Percentiles rank a stretch among this genome's conserved stretches.
These are phyloP conservation scores for Fusarium sp. DNA, from an alignment of 2,329 filamentous ascomycete genomes.

Conservation along the genomic window DNA sequence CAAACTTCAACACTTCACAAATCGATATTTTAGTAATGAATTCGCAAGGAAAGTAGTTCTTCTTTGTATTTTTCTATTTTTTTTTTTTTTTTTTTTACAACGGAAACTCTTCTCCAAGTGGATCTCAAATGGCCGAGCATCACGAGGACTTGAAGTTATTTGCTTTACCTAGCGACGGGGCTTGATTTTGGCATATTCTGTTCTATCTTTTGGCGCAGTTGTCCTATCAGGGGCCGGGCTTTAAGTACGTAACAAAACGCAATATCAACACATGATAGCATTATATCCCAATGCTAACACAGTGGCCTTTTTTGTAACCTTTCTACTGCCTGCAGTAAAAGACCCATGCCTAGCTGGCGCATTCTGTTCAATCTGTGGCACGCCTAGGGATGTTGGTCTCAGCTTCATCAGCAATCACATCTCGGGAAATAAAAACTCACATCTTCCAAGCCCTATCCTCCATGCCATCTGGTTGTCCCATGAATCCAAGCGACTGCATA, in stretches of 20 bases:
- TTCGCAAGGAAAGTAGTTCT: too few relatives aligned
- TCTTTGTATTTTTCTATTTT: background rate
- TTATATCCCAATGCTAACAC: background rate
- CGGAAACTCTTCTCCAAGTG: too few relatives aligned
- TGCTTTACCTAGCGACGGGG: background rate
- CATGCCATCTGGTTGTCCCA: background rate
- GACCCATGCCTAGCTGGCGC: background rate
- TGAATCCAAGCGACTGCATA: background rate
- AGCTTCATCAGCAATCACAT: background rate
- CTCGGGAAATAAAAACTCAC: background rate
- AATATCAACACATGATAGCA: background rate
- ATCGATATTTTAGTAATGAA: background rate
- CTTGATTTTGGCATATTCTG: background rate
- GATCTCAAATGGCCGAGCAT: too few relatives aligned
- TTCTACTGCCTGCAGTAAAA: too few relatives aligned
- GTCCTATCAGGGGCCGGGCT: background rate
- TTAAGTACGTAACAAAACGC: too few relatives aligned
- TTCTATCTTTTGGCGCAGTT: background rate
- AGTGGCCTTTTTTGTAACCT: background rate
- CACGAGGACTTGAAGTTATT: background rate
- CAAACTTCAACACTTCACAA: background rate
- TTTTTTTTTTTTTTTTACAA: too few relatives aligned
- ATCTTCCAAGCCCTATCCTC: background rate
- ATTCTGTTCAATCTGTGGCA: background rate
- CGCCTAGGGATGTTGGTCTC: background rate